These are phyloP conservation scores for Huntiella savannae DNA, from an alignment of 2,329 filamentous ascomycete species.

Conservation along the genomic window DNA sequence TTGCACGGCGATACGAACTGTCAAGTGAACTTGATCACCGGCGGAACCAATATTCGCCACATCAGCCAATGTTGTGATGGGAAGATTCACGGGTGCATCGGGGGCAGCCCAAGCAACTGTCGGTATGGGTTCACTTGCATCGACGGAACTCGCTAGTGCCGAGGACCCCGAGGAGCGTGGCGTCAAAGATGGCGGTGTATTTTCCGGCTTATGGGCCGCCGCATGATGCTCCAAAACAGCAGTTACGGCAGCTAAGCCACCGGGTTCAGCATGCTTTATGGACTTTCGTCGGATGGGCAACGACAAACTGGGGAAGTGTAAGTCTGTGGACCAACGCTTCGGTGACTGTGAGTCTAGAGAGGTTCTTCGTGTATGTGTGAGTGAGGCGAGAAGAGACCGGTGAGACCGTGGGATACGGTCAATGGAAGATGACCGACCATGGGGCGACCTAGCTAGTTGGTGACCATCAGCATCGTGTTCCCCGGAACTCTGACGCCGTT, in stretches of 20 bases:
- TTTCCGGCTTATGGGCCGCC: too few relatives aligned
- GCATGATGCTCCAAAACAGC: too few relatives aligned
- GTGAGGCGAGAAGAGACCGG: neutral
- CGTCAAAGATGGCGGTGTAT: too few relatives aligned
- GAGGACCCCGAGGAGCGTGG: too few relatives aligned
- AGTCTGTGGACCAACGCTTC: constrained; percentile 4
- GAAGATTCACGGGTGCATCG: neutral
- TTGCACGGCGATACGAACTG: constrained; percentile 46
- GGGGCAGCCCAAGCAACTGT: neutral
- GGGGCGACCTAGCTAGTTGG: neutral
- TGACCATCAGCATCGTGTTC: neutral
- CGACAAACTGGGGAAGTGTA: constrained; percentile 5
- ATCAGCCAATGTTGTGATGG: neutral
- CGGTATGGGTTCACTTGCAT: too few relatives aligned
- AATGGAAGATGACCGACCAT: neutral
- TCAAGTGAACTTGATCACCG: neutral
- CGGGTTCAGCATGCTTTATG: too few relatives aligned
- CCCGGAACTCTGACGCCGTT: neutral
- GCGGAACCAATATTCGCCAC: neutral
- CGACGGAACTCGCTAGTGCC: too few relatives aligned
- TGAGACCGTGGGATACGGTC: constrained; percentile 6
- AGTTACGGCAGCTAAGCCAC: too few relatives aligned
- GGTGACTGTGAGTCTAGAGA: neutral
- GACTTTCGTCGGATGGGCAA: too few relatives aligned
- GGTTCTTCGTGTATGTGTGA: neutral